Evolutionary conservation across 2,329 filamentous ascomycete species (phyloP), one percentile per base, ranked within the genome.

Genomic region (Fusarium oligoseptatum): DNA sequence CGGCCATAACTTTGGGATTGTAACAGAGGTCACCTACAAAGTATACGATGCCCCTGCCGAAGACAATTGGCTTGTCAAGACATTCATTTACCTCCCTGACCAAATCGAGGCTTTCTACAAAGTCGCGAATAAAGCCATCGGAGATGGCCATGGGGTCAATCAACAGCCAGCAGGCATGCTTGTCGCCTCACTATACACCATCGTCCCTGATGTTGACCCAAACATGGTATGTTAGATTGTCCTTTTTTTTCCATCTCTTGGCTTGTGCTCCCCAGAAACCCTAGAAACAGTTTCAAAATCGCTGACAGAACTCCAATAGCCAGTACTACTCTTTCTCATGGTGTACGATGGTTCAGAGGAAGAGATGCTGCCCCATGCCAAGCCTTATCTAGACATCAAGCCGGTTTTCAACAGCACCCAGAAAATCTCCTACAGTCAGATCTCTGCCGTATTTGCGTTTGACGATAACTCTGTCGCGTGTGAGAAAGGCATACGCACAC

Each of bases 1-100:
- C 12, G 82, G 82, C 0, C 78, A 80, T 29, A 82, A 82, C 62
- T 83, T 83, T 55, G 82, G 79, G 27, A 81, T 84, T 14, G 80
- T 81, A 2, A 81, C 80, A 4, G 22, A 78, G 64, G 7, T 50
- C 24, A 68, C 80, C 24, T 58, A 83, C n/a, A 56, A 65, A 7
- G 60, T 48, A 8, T 68, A 70, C 8, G 82, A 83, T 50, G 56
- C 73, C 20, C 72, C 69, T 14, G 72, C 83, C 57, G 83, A 82
- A 12, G 77, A 77, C 48, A 50, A 76, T 4, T 50, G 24, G 45
- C 45, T 50, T 29, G 15, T 50, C 45, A 50, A 29, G 15, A 50
- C 22, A 15, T 50, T 50, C 15, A 17, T 50, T 11, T 50, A 50
- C 15, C 24, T 50, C 45, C 45, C 45, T n/a, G 45, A 17, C 6